phyloP scores from a whole-genome alignment of 257 asterid genomes.

The Verbena officinalis region DNA sequence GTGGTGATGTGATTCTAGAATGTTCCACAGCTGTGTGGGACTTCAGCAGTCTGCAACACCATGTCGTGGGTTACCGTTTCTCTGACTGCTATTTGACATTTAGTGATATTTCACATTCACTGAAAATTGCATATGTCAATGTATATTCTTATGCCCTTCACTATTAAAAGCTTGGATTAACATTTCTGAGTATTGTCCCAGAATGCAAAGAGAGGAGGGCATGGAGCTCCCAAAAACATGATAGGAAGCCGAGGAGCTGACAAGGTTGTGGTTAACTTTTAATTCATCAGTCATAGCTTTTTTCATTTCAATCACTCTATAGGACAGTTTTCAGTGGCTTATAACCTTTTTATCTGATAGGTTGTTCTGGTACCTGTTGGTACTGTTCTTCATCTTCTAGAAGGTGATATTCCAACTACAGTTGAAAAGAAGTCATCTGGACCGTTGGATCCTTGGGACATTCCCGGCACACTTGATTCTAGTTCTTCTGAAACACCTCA shows the following conservation, averaged over 20 bases:
- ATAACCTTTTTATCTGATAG: slow-evolving; percentile 39
- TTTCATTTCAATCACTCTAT: slow-evolving; percentile 21
- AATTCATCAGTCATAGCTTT: slow-evolving; percentile 23
- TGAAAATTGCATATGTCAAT: slow-evolving; percentile 4
- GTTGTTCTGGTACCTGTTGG: slow-evolving; percentile 89
- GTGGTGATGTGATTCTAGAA: slow-evolving; percentile 92
- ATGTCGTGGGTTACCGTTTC: slow-evolving; percentile 54
- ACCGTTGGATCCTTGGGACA: slow-evolving; percentile 84
- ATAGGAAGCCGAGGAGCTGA: slow-evolving; percentile 90
- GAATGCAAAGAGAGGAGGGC: slow-evolving; percentile 93
- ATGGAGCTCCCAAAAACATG: slow-evolving; percentile 86
- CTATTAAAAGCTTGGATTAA: slow-evolving; percentile 19
- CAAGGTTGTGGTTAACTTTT: slow-evolving; percentile 73
- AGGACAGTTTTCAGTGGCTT: slow-evolving; percentile 10
- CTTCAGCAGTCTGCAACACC: slow-evolving; percentile 91
- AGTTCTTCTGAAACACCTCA: slow-evolving; percentile 41
- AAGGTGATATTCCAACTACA: slow-evolving; percentile 76
- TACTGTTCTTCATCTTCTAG: slow-evolving; percentile 79
- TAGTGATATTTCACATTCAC: background rate
- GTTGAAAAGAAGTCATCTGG: slow-evolving; percentile 65
- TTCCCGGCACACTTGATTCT: slow-evolving; percentile 64
- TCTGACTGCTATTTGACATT: slow-evolving; percentile 4
- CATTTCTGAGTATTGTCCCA: slow-evolving; percentile 31
- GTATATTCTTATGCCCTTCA: slow-evolving; percentile 16
- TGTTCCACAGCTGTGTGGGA: slow-evolving; percentile 85